Base-by-base conservation (phyloP, 768 basidiomycete species). In the Agaricus sinodeliciosus region DNA sequence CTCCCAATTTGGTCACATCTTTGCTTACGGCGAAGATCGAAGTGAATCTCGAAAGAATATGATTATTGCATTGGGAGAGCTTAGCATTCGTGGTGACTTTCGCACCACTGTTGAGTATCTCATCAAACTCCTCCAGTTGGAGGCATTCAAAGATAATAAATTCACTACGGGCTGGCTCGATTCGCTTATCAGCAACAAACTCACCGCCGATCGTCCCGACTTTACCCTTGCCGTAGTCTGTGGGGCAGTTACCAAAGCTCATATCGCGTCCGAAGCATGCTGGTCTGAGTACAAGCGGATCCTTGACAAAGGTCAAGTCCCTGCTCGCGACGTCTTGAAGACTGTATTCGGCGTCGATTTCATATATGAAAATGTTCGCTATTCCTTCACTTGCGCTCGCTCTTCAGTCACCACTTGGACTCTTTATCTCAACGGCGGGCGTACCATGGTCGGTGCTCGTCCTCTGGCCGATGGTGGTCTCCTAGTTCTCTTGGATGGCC, bases 121-220 rank as follows among this genome's bases (percentile, higher is more conserved):
- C 59, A 98, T 99, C 82, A 96, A 94, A 69, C 81, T 98, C 42
- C 78, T 99, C 56, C 94, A 98, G 68, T 81, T 96, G 49, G 89
- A 94, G 58, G 90, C 94, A 18, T 99, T 99, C 76, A 85, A 92
- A 68, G 87, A 94, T 61, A 99, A 99, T 70, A 92, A 90, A 3
- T 90, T 99, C 67, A 98, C 96, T 9, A 99, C 96, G 8, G 96
- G 93, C 52, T 99, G 96, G 96, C 78, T 99, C 48, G 96, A 99
- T 68, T 91, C 89, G 15, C 78, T 99, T 56, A 99, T 99, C 72
- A 92, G 90, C 71, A 91, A 87, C 71, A 94, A 91, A 66, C 85
- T 99, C 59, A 99, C 96, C 7, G 95, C 96, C 1, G 96, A 97
- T 70, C 82, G 96, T 51, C 96, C 96, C 16, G 95, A 98, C 63